Evolutionary conservation across 495 filamentous ascomycete species (phyloP).

Genomic region (Talaromyces adpressus): DNA sequence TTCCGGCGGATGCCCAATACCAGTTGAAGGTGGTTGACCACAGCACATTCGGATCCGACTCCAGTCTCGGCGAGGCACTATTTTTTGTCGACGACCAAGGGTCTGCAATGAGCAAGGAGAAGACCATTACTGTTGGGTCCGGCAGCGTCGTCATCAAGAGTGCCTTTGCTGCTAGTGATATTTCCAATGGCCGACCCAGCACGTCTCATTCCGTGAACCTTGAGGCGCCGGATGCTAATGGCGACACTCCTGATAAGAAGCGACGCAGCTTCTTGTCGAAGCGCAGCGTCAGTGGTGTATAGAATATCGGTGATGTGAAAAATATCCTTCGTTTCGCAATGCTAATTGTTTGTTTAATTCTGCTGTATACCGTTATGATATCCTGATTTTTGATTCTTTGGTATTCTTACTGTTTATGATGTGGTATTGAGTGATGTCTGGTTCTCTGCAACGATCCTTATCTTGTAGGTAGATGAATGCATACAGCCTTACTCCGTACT

Average conservation of each 20-base stretch:
- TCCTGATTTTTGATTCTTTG: background rate
- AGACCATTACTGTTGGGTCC: constrained; percentile 59
- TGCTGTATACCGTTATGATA: constrained; percentile 2
- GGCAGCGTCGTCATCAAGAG: constrained; percentile 64
- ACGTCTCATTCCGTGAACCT: constrained; percentile 32
- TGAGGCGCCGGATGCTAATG: constrained; percentile 25
- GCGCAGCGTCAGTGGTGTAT: constrained; percentile 39
- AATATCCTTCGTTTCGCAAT: background rate
- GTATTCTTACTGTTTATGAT: background rate
- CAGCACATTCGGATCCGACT: constrained; percentile 72
- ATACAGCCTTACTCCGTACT: background rate
- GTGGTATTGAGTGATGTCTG: background rate
- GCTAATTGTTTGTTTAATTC: background rate
- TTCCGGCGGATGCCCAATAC: constrained; percentile 79
- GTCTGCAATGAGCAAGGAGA: constrained; percentile 56
- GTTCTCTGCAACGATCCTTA: background rate
- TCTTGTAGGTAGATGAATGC: background rate
- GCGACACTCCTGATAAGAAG: constrained; percentile 47
- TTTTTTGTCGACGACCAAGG: constrained; percentile 87
- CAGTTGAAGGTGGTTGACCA: constrained; percentile 78
- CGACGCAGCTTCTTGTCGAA: constrained; percentile 52
- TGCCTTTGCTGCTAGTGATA: constrained; percentile 41
- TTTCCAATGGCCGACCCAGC: constrained; percentile 22
- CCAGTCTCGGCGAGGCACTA: constrained; percentile 70
- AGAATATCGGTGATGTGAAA: constrained; percentile 17